A percentile compares a stretch with the other conserved stretches of the same genome.
phyloP scores from a whole-genome alignment of 768 basidiomycete genomes.

The Leucosporidium creatinivorum region DNA sequence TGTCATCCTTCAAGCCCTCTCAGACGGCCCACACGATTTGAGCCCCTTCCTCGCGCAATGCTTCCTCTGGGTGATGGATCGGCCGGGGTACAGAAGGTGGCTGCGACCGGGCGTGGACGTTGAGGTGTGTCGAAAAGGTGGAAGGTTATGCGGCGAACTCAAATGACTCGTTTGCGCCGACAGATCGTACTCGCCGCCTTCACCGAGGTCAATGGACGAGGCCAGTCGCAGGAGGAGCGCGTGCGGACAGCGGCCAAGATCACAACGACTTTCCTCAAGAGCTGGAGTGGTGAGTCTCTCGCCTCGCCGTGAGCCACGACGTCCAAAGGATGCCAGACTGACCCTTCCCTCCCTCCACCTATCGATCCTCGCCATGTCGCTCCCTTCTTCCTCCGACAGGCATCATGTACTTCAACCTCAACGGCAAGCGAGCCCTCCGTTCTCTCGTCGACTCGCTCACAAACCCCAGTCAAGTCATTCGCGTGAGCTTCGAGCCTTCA shows the following conservation, averaged over 20 bases:
- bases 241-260: conserved; percentile 71
- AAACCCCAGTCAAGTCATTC: conserved; percentile 77
- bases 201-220: conserved; percentile 86
- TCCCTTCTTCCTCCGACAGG: conserved; percentile 45
- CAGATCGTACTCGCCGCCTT: conserved; percentile 81
- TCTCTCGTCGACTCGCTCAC: conserved; percentile 75
- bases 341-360: no score
- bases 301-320: background rate
- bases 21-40: conserved; percentile 64
- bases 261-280: conserved; percentile 73
- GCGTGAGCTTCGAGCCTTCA: conserved; percentile 50
- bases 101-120: conserved; percentile 75
- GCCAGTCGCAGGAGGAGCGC: conserved; percentile 65
- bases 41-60: conserved; percentile 61
- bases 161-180: background rate
- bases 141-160: no score
- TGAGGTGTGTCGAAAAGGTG: conserved; percentile 50
- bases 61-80: conserved; percentile 76
- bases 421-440: conserved; percentile 60
- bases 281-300: conserved; percentile 74
- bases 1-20: conserved; percentile 72
- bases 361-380: no score
- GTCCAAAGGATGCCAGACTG: no score
- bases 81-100: conserved; percentile 69
- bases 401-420: conserved; percentile 86